Evolutionary conservation across 1,284 basidiomycete species (phyloP).

Genomic region (Xerocomus cyaneibrunnescens): DNA sequence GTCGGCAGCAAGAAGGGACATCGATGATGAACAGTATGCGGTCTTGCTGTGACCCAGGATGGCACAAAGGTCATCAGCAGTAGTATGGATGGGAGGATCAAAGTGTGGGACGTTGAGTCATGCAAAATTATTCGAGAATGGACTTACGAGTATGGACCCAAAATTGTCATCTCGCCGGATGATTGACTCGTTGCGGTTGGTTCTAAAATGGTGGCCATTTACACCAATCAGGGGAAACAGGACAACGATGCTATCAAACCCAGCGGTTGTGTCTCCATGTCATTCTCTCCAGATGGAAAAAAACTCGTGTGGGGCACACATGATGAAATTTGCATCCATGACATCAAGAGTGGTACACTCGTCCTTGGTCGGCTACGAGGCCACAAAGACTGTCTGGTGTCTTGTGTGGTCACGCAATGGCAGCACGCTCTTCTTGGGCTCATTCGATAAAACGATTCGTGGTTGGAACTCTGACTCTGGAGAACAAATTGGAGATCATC

Average conservation of each 20-base stretch:
- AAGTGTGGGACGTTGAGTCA: conserved; percentile 4
- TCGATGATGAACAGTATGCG: neutral
- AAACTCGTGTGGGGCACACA: conserved; percentile 4
- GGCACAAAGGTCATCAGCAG: conserved; percentile 2
- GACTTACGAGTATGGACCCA: neutral
- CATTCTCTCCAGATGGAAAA: conserved; percentile 7
- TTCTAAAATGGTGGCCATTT: neutral
- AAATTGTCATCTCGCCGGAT: conserved; percentile 3
- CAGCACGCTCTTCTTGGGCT: conserved; percentile 4
- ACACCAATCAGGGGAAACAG: neutral
- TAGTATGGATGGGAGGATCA: neutral
- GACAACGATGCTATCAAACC: neutral
- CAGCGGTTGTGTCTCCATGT: neutral
- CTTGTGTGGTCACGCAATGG: conserved; percentile 17
- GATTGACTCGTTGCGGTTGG: neutral
- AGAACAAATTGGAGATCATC: neutral
- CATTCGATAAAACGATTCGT: neutral
- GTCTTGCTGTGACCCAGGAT: neutral
- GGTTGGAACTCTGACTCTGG: conserved; percentile 16
- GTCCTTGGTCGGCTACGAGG: neutral
- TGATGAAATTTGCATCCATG: neutral
- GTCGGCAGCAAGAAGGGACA: neutral
- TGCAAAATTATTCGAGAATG: neutral
- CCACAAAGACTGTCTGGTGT: neutral
- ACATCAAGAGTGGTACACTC: neutral